These are phyloP conservation scores for Pezicula rhizophila DNA, from an alignment of 2,329 filamentous ascomycete genomes.

Conservation along the genomic window DNA sequence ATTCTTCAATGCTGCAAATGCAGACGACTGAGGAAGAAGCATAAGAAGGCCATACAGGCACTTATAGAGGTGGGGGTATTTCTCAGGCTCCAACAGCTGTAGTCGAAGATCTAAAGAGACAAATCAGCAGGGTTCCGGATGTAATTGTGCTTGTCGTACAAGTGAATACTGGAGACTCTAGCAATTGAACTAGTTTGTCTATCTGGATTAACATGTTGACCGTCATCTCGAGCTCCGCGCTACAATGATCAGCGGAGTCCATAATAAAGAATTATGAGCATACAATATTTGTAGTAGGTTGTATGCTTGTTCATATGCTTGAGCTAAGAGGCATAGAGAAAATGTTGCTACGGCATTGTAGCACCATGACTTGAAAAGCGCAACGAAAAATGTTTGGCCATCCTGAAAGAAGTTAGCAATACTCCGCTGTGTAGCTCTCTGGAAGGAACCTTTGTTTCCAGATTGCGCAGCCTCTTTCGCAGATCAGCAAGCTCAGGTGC, in stretches of 20 bases:
- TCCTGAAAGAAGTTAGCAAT: constrained; percentile 47
- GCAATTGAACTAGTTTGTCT: constrained; percentile 92
- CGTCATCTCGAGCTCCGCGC: constrained; percentile 95
- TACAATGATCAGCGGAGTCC: constrained; percentile 33
- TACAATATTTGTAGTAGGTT: constrained; percentile 93
- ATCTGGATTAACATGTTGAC: constrained; percentile 99
- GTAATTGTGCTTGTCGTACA: constrained; percentile 51
- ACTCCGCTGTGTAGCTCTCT: background rate
- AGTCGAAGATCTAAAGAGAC: constrained; percentile 70
- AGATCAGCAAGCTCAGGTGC: constrained; percentile 89
- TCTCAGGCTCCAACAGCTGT: constrained; percentile 91
- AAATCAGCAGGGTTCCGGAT: constrained; percentile 10
- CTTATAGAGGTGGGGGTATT: constrained; percentile 92
- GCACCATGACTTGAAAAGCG: constrained; percentile 94
- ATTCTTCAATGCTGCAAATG: constrained; percentile 94
- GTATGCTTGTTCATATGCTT: constrained; percentile 97
- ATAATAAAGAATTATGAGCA: constrained; percentile 1
- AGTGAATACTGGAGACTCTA: constrained; percentile 96
- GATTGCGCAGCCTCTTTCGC: constrained; percentile 80
- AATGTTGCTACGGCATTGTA: constrained; percentile 98
- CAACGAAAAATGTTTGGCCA: constrained; percentile 90
- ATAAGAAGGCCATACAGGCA: constrained; percentile 95
- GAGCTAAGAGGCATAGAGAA: constrained; percentile 87
- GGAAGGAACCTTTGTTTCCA: constrained; percentile 68
- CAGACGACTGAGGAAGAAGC: constrained; percentile 96